A percentile compares a stretch with the other conserved stretches of the same genome.
Conservation (phyloP, 1,284 basidiomycete species). For the Sporisorium scitamineum region DNA sequence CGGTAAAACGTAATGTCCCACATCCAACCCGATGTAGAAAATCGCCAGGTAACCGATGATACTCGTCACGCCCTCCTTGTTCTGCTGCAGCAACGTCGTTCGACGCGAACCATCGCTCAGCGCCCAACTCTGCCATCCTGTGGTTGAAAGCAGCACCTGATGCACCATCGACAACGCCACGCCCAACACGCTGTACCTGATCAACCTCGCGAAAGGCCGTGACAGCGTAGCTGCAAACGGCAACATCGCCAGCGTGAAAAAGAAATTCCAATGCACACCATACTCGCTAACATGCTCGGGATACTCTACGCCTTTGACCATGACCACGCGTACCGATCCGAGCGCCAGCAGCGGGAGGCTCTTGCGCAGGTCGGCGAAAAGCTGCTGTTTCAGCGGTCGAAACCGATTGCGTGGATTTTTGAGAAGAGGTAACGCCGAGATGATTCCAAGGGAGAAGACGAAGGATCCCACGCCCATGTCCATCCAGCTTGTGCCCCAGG, state of each 20-base stretch:
- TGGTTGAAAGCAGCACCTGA: conserved; percentile 30
- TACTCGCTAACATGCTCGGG: conserved; percentile 96
- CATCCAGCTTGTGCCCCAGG: conserved; percentile 94
- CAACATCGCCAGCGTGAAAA: conserved; percentile 87
- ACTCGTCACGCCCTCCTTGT: conserved; percentile 91
- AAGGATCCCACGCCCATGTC: conserved; percentile 96
- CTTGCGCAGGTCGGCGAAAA: conserved; percentile 73
- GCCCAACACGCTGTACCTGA: conserved; percentile 78
- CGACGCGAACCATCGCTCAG: conserved; percentile 69
- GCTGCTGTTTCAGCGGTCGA: conserved; percentile 30
- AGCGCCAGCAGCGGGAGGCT: conserved; percentile 78
- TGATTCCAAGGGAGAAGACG: conserved; percentile 91
- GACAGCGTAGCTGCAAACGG: conserved; percentile 79
- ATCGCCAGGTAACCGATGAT: conserved; percentile 89
- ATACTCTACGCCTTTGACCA: conserved; percentile 94
- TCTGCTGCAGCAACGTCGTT: conserved; percentile 77
- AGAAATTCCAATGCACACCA: conserved; percentile 98
- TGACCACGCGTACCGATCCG: conserved; percentile 81
- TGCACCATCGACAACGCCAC: conserved; percentile 72
- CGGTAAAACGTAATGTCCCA: conserved; percentile 84
- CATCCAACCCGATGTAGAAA: conserved; percentile 85
- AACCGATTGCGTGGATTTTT: conserved; percentile 30
- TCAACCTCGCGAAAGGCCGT: conserved; percentile 71
- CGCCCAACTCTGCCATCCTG: conserved; percentile 53
- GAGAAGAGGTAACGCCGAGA: conserved; percentile 80